Evolutionary conservation across 192 early-diverging fungal species (phyloP).

Genomic region (Coemansia sp.): DNA sequence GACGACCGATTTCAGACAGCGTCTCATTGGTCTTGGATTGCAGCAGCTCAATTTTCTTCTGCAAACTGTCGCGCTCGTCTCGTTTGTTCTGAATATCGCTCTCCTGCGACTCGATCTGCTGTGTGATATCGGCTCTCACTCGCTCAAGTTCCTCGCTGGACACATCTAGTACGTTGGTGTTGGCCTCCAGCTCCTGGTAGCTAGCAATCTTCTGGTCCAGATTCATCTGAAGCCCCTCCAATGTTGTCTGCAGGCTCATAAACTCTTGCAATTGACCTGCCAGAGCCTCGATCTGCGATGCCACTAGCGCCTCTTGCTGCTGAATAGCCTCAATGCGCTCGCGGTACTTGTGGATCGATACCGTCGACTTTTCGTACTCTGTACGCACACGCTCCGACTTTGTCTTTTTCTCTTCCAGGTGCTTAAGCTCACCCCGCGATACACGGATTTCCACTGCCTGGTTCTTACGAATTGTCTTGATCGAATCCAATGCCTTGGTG

Average conservation of each 20-base stretch:
- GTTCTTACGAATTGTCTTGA: constrained; percentile 76
- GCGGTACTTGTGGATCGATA: constrained; percentile 53
- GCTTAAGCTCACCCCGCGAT: constrained; percentile 63
- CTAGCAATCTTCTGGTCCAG: constrained; percentile 36
- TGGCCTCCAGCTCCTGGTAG: constrained; percentile 51
- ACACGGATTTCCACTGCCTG: constrained; percentile 63
- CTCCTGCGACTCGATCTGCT: constrained; percentile 42
- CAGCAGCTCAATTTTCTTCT: constrained; percentile 16
- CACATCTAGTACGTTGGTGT: constrained; percentile 40
- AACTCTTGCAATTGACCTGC: constrained; percentile 51
- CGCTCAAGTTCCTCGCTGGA: constrained; percentile 63
- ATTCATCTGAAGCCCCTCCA: constrained; percentile 50
- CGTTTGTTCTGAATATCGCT: constrained; percentile 26
- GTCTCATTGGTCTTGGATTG: constrained; percentile 21
- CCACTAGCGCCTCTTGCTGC: constrained; percentile 39
- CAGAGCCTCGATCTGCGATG: constrained; percentile 52
- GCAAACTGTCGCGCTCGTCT: constrained; percentile 21
- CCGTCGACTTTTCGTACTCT: constrained; percentile 40
- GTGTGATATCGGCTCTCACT: constrained; percentile 52
- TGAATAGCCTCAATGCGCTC: constrained; percentile 43
- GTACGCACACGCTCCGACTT: constrained; percentile 66
- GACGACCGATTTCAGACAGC: constrained; percentile 31
- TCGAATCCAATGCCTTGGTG: constrained; percentile 85
- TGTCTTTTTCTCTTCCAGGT: constrained; percentile 65
- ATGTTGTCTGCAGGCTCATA: constrained; percentile 32